Evolutionary conservation across 768 basidiomycete species (phyloP), one percentile per base, ranked within the genome.

Genomic region (Daedaleopsis sinensis): DNA sequence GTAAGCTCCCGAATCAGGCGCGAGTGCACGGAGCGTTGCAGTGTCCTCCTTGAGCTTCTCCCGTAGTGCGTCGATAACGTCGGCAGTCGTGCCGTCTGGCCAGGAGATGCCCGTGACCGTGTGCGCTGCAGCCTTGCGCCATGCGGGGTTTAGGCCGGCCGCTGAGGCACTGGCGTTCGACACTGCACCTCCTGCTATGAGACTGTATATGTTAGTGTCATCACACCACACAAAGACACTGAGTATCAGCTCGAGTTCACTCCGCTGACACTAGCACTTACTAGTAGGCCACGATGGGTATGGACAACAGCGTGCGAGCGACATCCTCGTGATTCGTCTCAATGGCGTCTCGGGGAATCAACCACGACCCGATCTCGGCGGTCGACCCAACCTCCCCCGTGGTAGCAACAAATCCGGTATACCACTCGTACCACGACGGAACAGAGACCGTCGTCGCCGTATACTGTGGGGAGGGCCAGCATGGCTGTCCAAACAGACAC

Each of bases 81-180:
- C 23, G 2, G 57, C 23, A 15, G 64, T 46, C 11, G 67, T 32
- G 1, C 59, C 63, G 7, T 73, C 73, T 0, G 53, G 56, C 72
- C 74, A 62, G n/a, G 21, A 2, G 58, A 66, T 0, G 0, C 60
- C 58, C 27, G 68, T 67, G 11, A 64, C 52, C 8, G 72, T 62
- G 35, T 80, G 67, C 5, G 72, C 69, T 7, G 82, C 44, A 2
- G 80, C 75, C 15, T 75, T 70, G n/a, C 82, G 72, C 80, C 82
- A 84, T 0, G 76, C 78, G n/a, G 82, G 82, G 64, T 82, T 76
- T 21, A 82, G 64, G 18, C 78, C 82, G 2, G 71, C 71, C 3
- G 79, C 74, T 44, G 76, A 71, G 0, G 80, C 73, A n/a, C 75
- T 69, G 37, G 69, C 65, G 19, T 68, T 67, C 9, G 74, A 72